phyloP scores from a whole-genome alignment of 371 early-diverging fungal species.

The Dentiscutata heterogama region DNA sequence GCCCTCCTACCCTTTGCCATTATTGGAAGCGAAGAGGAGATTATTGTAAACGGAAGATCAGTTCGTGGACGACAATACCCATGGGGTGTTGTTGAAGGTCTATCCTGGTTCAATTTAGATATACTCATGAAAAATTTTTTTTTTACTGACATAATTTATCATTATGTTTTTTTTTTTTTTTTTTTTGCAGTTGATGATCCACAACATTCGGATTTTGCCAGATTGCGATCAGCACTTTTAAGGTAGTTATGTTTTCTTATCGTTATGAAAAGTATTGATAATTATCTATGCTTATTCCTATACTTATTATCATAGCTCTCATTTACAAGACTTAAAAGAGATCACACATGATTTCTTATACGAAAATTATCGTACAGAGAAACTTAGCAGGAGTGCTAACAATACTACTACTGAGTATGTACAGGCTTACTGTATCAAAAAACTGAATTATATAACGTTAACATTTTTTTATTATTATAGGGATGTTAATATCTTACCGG shows the following conservation, averaged over 20 bases:
- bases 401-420: conserved; percentile 65
- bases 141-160: background rate
- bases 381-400: conserved; percentile 79
- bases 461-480: conserved; percentile 32
- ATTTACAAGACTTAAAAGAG: conserved; percentile 95
- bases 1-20: conserved; percentile 95
- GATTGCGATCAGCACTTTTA: conserved; percentile 91
- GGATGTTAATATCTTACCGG: conserved; percentile 60
- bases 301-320: conserved; percentile 68
- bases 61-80: conserved; percentile 98
- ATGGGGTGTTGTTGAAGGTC: conserved; percentile 98
- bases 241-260: conserved; percentile 56
- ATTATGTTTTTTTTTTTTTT: background rate
- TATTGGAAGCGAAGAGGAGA: conserved; percentile 96
- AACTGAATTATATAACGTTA: background rate
- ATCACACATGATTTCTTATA: conserved; percentile 95
- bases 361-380: conserved; percentile 97
- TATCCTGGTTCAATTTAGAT: background rate
- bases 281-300: conserved; percentile 1
- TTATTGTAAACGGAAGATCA: conserved; percentile 75
- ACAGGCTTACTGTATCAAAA: conserved; percentile 34
- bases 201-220: conserved; percentile 97
- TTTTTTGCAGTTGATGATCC: conserved; percentile 74
- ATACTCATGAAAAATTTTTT: too few relatives aligned
- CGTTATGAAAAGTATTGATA: too few relatives aligned